These are phyloP conservation scores for Elsinoe arachidis DNA, from an alignment of 2,329 filamentous ascomycete species.

Conservation along the genomic window DNA sequence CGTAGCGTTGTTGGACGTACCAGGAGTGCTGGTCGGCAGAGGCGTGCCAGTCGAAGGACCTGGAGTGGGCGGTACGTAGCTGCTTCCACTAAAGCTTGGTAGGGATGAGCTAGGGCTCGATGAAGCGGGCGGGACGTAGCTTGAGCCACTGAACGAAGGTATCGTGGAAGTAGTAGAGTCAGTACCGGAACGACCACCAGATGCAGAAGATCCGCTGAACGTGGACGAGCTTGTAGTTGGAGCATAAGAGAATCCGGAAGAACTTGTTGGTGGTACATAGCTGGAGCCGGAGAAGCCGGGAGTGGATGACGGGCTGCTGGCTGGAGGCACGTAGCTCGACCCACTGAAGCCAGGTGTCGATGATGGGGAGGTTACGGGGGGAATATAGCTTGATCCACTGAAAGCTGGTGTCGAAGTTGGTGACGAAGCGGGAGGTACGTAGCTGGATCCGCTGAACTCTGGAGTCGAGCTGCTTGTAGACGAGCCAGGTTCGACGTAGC, in stretches of 20 bases:
- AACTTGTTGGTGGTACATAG: neutral
- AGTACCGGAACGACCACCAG: neutral
- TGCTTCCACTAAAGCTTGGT: neutral
- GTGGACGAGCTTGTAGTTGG: neutral
- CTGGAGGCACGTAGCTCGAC: neutral
- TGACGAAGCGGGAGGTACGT: neutral
- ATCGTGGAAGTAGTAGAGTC: neutral
- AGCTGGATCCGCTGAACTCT: neutral
- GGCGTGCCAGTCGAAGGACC: neutral
- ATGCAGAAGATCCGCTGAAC: neutral
- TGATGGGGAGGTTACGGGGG: neutral
- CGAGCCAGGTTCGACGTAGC: neutral
- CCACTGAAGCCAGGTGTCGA: neutral
- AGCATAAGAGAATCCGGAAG: neutral
- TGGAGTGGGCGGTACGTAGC: slow-evolving; percentile 1
- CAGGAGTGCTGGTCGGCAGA: neutral
- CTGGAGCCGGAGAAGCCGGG: neutral
- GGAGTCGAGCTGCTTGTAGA: neutral
- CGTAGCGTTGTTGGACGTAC: neutral
- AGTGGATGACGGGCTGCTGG: neutral
- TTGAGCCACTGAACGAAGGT: neutral
- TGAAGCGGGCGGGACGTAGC: neutral
- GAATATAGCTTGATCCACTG: neutral
- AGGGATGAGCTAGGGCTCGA: neutral
- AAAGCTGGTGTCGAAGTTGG: neutral